These are phyloP conservation scores for Fusarium sp. DNA, from an alignment of 2,329 filamentous ascomycete genomes.

Conservation along the genomic window DNA sequence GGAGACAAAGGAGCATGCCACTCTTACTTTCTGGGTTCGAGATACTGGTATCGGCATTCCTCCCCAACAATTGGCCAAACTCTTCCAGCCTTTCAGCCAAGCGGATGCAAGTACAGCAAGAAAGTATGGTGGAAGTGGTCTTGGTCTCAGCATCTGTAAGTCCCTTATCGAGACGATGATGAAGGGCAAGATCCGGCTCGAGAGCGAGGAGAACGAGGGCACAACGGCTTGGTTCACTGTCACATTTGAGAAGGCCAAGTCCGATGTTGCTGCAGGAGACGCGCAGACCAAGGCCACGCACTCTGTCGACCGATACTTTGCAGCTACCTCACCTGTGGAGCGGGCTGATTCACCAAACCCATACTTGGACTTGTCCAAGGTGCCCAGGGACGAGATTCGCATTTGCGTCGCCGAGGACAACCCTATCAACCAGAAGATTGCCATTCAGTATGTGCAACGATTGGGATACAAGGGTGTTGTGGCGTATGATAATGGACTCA, in stretches of 20 bases:
- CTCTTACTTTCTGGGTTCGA: conserved; percentile 86
- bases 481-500: conserved; percentile 90
- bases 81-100: conserved; percentile 94
- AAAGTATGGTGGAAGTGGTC: conserved; percentile 91
- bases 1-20: conserved; percentile 79
- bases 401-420: conserved; percentile 98
- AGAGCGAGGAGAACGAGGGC: conserved; percentile 80
- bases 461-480: conserved; percentile 86
- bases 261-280: conserved; percentile 71
- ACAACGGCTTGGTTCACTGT: conserved; percentile 85
- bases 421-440: conserved; percentile 93
- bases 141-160: conserved; percentile 95
- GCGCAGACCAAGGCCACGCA: conserved; percentile 58
- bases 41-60: conserved; percentile 95
- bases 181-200: conserved; percentile 86
- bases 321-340: conserved; percentile 54
- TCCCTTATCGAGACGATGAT: conserved; percentile 94
- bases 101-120: conserved; percentile 91
- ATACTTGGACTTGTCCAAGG: conserved; percentile 76
- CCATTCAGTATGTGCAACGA: conserved; percentile 89
- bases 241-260: conserved; percentile 85
- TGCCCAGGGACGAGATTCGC: conserved; percentile 83
- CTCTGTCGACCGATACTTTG: conserved; percentile 55
- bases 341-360: conserved; percentile 59
- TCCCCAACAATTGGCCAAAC: conserved; percentile 83